Percentiles rank a stretch among this genome's conserved stretches.
These are phyloP conservation scores for Neocatenulostroma microsporum DNA, from an alignment of 2,329 filamentous ascomycete genomes.

Conservation along the genomic window DNA sequence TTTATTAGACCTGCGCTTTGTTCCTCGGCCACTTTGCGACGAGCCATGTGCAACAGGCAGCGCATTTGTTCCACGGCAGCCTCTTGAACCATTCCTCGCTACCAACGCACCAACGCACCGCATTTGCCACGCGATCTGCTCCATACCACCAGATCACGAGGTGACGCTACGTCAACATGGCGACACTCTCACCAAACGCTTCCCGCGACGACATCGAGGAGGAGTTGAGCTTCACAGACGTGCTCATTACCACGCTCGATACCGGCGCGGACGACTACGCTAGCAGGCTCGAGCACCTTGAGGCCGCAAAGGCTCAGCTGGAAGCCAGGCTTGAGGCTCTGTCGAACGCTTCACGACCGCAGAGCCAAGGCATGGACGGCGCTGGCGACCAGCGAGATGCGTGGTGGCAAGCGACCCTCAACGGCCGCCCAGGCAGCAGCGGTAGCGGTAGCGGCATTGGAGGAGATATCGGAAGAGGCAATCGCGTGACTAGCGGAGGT, in stretches of 20 bases:
- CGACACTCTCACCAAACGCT: not conserved
- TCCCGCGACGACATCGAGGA: conserved; percentile 23
- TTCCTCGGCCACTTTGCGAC: too few relatives aligned
- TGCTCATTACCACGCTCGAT: conserved; percentile 27
- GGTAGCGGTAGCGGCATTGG: too few relatives aligned
- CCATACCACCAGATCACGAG: too few relatives aligned
- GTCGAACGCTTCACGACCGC: conserved; percentile 6
- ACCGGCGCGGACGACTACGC: conserved; percentile 23
- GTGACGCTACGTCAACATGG: too few relatives aligned
- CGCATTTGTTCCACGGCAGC: too few relatives aligned
- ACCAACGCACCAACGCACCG: too few relatives aligned
- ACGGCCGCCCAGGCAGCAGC: conserved; percentile 13
- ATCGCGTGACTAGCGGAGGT: conserved; percentile 7
- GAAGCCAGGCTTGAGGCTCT: conserved; percentile 12
- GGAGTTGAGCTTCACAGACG: conserved; percentile 27
- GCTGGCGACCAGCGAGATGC: conserved; percentile 8
- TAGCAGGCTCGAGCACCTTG: conserved; percentile 16
- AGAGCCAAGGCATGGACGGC: conserved; percentile 11
- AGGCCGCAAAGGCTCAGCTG: conserved; percentile 18
- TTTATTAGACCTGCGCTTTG: too few relatives aligned
- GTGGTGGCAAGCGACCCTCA: conserved; percentile 15
- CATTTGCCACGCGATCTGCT: too few relatives aligned
- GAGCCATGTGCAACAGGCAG: too few relatives aligned
- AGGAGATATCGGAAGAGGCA: too few relatives aligned
- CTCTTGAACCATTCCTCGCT: too few relatives aligned